Base-by-base conservation (phyloP, 2,329 filamentous ascomycete species). In the Huntiella savannae region DNA sequence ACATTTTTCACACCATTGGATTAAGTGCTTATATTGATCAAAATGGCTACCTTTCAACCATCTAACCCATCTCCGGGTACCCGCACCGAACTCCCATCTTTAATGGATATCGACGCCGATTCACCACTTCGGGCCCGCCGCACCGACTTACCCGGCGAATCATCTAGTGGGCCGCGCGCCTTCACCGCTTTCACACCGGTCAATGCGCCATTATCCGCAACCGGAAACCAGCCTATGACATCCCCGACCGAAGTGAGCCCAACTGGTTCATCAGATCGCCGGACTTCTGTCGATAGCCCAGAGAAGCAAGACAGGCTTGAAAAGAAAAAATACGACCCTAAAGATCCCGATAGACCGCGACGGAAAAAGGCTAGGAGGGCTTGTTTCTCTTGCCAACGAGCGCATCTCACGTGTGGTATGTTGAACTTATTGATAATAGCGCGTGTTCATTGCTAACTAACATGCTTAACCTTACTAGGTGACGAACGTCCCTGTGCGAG, bases 391-490 rank as follows among this genome's bases (percentile, higher is more conserved):
- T 98, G 91, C 63, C 91, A 98, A 66, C 74, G 88, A 63, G 91
- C 91, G 52, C 91, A 98, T 72, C 68, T 98, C 60, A 98, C 91
- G 53, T 98, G 91, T 68, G 88, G 91, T 96, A 82, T 73, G 87
- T 45, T 40, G 4, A 33, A 12, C 15, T 13, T 6, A 13, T 17
- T 42, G 46, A 39, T 19, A 28, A 19, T 28, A 16, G 39, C 38
- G 11, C n/a, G 5, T 16, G 12, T 36, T 5, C 11, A 19, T 16
- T 32, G 36, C 44, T 35, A 33, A 45, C 43, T 12, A 38, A 33
- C 11, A 28, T 28, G 11, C 15, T 36, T n/a, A n/a, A 16, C 11
- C 11, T 42, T 4, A 35, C 4, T 58, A 96, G 91, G 88, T 56
- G 91, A 98, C 60, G 88, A 98, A 62, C 75, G 91, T 55, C 91